A percentile compares a stretch with the other conserved stretches of the same genome.
Evolutionary conservation across 352 stramenopile genomes (phyloP).

Genomic region (Halophytophthora polymorphica): DNA sequence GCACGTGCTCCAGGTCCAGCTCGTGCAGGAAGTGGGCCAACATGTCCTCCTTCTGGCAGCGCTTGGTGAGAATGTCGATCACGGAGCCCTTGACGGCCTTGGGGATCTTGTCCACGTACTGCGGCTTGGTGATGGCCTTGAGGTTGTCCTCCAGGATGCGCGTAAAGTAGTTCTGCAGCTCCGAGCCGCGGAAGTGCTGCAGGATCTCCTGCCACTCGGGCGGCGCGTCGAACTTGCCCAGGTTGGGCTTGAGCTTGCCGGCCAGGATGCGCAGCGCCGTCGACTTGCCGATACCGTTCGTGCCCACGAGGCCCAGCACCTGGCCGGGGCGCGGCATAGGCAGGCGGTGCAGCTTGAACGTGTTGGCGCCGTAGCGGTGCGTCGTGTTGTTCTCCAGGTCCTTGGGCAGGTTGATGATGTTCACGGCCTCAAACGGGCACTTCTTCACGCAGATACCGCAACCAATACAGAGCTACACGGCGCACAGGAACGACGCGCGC

Average conservation of each 20-base stretch:
- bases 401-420: slow-evolving; percentile 99
- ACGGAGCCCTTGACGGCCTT: slow-evolving; percentile 95
- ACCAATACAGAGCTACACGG: slow-evolving; percentile 95
- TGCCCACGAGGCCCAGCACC: slow-evolving; percentile 98
- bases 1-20: slow-evolving; percentile 96
- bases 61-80: slow-evolving; percentile 90
- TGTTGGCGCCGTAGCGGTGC: slow-evolving; percentile 99
- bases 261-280: slow-evolving; percentile 99
- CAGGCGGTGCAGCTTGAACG: slow-evolving; percentile 99
- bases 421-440: slow-evolving; percentile 99
- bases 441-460: slow-evolving; percentile 99
- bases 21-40: slow-evolving; percentile 86
- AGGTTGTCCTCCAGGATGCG: slow-evolving; percentile 99
- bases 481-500: not conserved
- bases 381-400: slow-evolving; percentile 99
- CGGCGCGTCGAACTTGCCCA: slow-evolving; percentile 95
- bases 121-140: slow-evolving; percentile 99
- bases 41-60: slow-evolving; percentile 89
- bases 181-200: slow-evolving; percentile 96
- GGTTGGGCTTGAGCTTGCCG: slow-evolving; percentile 99
- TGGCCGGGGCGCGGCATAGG: slow-evolving; percentile 98
- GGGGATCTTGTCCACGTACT: slow-evolving; percentile 99
- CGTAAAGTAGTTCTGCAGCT: slow-evolving; percentile 99
- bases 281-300: slow-evolving; percentile 99
- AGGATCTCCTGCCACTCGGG: slow-evolving; percentile 99